Conservation (phyloP, 805 yeast species). For the Candida odintsovae region DNA sequence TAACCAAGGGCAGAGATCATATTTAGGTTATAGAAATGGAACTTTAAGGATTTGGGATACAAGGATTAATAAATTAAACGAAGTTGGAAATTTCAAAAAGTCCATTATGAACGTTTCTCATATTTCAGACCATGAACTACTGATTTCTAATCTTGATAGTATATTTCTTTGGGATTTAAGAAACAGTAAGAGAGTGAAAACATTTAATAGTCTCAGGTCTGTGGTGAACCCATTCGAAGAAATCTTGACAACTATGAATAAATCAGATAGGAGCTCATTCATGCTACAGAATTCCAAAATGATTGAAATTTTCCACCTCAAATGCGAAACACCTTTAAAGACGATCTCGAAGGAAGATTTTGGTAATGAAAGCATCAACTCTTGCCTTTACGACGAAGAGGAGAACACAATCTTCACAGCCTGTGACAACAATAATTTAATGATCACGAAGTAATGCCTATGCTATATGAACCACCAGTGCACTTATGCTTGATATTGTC, state of each 20-base stretch:
- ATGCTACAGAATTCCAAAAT: conserved; percentile 5
- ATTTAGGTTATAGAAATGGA: conserved; percentile 18
- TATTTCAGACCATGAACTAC: not conserved
- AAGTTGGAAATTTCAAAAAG: not conserved
- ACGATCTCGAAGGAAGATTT: conserved; percentile 3
- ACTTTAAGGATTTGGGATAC: conserved; percentile 13
- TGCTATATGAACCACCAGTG: not conserved
- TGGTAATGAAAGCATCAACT: not conserved
- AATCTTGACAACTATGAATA: not conserved
- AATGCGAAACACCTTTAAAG: conserved; percentile 5
- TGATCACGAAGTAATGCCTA: not conserved
- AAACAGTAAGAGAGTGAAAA: not conserved
- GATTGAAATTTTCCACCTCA: conserved; percentile 8
- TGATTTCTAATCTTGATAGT: not conserved
- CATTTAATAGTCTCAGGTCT: not conserved
- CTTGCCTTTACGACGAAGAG: not conserved
- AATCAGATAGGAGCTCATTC: conserved; percentile 7
- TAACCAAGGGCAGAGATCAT: not conserved
- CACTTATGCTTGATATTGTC: too few species aligned
- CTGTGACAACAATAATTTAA: not conserved
- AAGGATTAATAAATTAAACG: conserved; percentile 4
- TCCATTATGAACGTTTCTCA: not conserved
- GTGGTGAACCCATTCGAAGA: not conserved
- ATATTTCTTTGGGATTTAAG: not conserved
- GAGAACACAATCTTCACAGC: not conserved